These are phyloP conservation scores for Aspergillus sp. DNA, from an alignment of 2,329 filamentous ascomycete species.

Conservation along the genomic window DNA sequence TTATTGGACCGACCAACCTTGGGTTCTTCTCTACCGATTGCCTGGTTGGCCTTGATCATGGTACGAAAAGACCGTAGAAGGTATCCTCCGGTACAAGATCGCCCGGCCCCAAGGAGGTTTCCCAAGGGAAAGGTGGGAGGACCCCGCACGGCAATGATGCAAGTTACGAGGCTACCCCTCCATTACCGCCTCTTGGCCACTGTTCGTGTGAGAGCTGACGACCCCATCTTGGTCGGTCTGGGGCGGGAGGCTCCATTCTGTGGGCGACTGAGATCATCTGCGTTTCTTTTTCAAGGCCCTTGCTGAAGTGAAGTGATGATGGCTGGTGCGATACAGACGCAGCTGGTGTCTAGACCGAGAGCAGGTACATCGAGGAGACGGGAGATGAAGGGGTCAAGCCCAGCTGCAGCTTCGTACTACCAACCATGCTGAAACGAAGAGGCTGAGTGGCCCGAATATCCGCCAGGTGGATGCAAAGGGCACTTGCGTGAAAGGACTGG, in stretches of 20 bases:
- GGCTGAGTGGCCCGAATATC: too few relatives aligned
- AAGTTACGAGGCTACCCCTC: conserved; percentile 10
- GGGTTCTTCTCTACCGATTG: too few relatives aligned
- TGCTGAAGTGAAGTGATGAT: too few relatives aligned
- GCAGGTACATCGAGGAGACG: too few relatives aligned
- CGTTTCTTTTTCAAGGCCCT: not conserved
- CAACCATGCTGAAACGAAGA: too few relatives aligned
- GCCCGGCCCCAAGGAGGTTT: not conserved
- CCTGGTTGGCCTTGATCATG: not conserved
- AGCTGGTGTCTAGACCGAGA: too few relatives aligned
- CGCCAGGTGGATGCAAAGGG: too few relatives aligned
- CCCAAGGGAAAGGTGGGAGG: not conserved
- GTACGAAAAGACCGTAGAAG: not conserved
- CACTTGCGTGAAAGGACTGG: too few relatives aligned
- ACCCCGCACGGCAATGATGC: conserved; percentile 10
- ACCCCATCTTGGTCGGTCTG: not conserved
- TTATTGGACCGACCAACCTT: not conserved
- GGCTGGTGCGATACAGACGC: too few relatives aligned
- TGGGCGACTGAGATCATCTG: not conserved
- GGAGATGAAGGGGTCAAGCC: too few relatives aligned
- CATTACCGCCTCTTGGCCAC: conserved; percentile 9
- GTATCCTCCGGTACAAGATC: not conserved
- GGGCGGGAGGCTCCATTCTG: not conserved
- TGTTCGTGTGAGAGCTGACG: conserved; percentile 12
- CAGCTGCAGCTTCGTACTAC: too few relatives aligned